Evolutionary conservation across 2,329 filamentous ascomycete species (phyloP).

Genomic region (Waltergamsia citrina): DNA sequence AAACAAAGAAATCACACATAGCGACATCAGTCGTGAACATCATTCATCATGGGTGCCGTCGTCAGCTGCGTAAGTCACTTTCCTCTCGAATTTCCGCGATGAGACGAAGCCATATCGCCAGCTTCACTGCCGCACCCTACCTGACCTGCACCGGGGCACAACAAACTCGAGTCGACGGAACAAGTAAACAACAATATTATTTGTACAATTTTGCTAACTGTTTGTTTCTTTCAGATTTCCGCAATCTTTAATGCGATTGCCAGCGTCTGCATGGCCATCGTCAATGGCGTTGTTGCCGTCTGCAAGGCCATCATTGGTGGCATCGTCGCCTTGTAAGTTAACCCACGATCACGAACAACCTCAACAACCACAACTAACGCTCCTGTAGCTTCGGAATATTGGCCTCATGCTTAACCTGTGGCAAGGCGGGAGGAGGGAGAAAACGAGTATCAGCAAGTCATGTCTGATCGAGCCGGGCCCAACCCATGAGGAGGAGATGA

Average conservation of each 20-base stretch:
- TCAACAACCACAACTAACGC: not conserved
- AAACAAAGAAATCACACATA: slow-evolving; percentile 5
- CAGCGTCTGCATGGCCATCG: slow-evolving; percentile 53
- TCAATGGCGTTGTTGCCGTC: slow-evolving; percentile 56
- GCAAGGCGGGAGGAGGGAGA: slow-evolving; percentile 22
- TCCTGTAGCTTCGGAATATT: slow-evolving; percentile 45
- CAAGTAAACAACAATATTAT: too few relatives aligned
- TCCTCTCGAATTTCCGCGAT: too few relatives aligned
- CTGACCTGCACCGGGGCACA: not conserved
- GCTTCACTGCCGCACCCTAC: not conserved
- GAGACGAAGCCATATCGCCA: too few relatives aligned
- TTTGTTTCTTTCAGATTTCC: too few relatives aligned
- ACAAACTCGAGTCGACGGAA: too few relatives aligned
- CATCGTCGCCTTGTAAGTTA: slow-evolving; percentile 40
- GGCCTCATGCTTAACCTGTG: slow-evolving; percentile 55
- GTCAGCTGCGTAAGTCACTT: slow-evolving; percentile 78
- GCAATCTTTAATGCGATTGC: too few relatives aligned
- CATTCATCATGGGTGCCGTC: slow-evolving; percentile 59
- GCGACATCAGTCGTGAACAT: too few relatives aligned
- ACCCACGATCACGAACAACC: too few relatives aligned
- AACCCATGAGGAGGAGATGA: slow-evolving; percentile 3
- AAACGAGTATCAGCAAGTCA: slow-evolving; percentile 3
- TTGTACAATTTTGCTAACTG: too few relatives aligned
- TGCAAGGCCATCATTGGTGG: slow-evolving; percentile 59
- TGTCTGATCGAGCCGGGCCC: slow-evolving; percentile 5